A percentile compares a stretch with the other conserved stretches of the same genome.
phyloP scores from a whole-genome alignment of 805 yeast genomes.

The Teunomyces stri region DNA sequence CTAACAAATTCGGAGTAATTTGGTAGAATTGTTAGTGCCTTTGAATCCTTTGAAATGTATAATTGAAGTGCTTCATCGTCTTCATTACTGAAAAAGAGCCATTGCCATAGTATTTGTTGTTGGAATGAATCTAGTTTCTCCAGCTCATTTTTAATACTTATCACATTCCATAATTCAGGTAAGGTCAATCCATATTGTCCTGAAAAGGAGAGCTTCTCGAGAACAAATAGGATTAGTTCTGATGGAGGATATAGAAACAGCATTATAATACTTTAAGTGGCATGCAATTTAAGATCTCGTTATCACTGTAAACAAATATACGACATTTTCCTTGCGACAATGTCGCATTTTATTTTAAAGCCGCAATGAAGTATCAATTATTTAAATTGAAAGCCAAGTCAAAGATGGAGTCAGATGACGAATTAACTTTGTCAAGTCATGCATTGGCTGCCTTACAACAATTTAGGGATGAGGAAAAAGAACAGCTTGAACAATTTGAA shows the following conservation, averaged over 20 bases:
- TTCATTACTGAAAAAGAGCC: conserved; percentile 26
- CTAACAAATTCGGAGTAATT: conserved; percentile 16
- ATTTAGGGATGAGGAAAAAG: conserved; percentile 63
- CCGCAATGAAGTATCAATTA: neutral
- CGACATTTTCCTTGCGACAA: conserved; percentile 3
- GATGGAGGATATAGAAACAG: conserved; percentile 17
- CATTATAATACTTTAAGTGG: conserved; percentile 6
- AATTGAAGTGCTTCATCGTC: conserved; percentile 12
- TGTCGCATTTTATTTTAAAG: neutral
- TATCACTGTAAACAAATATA: neutral
- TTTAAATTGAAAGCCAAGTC: conserved; percentile 2
- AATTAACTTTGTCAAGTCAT: conserved; percentile 45
- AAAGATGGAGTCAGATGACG: conserved; percentile 41
- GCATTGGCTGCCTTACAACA: conserved; percentile 59
- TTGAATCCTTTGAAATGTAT: conserved; percentile 13
- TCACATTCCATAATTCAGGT: conserved; percentile 25
- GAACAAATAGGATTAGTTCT: conserved; percentile 20
- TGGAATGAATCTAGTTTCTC: conserved; percentile 31
- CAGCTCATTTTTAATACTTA: conserved; percentile 18
- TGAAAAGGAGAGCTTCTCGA: conserved; percentile 30
- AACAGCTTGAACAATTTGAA: conserved; percentile 54
- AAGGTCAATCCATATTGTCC: conserved; percentile 30
- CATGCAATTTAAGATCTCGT: neutral
- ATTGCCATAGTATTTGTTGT: conserved; percentile 40
- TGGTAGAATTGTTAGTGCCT: conserved; percentile 15